Percentiles rank a stretch among this genome's conserved stretches.
These are phyloP conservation scores for Backusella psychrophila DNA, from an alignment of 192 early-diverging fungal species.

Conservation along the genomic window DNA sequence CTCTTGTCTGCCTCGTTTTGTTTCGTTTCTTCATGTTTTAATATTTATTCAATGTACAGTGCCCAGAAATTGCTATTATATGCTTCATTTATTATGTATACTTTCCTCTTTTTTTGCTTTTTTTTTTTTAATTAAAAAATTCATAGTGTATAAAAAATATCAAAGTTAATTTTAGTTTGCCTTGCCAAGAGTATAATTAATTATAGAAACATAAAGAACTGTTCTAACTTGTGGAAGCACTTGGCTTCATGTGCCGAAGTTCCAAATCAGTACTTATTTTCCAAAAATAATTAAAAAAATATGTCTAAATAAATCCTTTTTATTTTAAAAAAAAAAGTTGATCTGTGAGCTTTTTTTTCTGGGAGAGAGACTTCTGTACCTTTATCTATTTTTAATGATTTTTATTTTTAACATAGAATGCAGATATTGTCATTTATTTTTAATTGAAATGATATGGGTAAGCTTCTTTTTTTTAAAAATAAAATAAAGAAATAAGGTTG, in stretches of 20 bases:
- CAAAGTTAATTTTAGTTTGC: not conserved
- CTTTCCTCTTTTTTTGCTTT: not conserved
- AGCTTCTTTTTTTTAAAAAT: not conserved
- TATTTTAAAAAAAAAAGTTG: not conserved
- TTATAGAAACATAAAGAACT: not conserved
- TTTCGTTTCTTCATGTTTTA: not conserved
- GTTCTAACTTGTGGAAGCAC: not conserved
- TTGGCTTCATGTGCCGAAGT: not conserved
- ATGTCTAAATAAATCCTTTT: not conserved
- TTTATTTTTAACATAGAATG: not conserved
- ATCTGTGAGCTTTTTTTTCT: not conserved
- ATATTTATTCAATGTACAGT: conserved; percentile 10
- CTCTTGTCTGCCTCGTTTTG: not conserved
- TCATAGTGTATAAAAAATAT: not conserved
- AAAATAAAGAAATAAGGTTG: not conserved
- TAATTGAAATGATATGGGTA: not conserved
- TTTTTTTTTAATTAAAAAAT: not conserved
- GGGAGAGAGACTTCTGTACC: not conserved
- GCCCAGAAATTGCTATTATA: not conserved
- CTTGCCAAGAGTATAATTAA: not conserved
- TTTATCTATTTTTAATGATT: not conserved
- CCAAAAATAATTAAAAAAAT: conserved; percentile 3
- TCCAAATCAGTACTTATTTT: conserved; percentile 5
- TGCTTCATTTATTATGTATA: not conserved
- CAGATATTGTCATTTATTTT: not conserved